These are phyloP conservation scores for Picea sitchensis DNA, from an alignment of 75 land plant genomes.

Conservation along the genomic window DNA sequence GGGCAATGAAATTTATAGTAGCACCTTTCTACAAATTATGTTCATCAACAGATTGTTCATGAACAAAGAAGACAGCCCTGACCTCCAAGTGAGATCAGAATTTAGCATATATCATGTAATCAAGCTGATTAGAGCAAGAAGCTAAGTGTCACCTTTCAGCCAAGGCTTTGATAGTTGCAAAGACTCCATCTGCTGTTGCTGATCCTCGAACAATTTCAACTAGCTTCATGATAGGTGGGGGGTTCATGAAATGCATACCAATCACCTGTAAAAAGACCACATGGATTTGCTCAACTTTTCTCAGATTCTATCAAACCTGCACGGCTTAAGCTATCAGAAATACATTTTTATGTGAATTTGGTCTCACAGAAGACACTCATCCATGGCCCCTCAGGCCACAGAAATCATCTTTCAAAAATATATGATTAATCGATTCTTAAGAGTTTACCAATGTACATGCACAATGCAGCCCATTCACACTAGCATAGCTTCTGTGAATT, in stretches of 20 bases:
- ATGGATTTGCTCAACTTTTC: too few relatives aligned
- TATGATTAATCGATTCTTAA: background rate
- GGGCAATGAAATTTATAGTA: too few relatives aligned
- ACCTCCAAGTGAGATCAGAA: background rate
- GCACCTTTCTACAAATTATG: background rate
- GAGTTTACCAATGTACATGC: background rate
- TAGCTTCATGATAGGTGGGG: constrained; percentile 93
- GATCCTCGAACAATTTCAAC: constrained; percentile 89
- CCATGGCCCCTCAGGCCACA: background rate
- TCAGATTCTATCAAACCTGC: background rate
- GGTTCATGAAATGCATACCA: constrained; percentile 99
- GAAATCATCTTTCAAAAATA: background rate
- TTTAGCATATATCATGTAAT: background rate
- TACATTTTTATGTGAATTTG: background rate
- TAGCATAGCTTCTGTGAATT: background rate
- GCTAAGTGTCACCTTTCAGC: constrained; percentile 64
- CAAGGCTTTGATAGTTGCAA: constrained; percentile 51
- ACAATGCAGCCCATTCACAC: background rate
- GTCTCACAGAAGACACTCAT: background rate
- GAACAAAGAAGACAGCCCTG: background rate
- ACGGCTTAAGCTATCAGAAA: background rate
- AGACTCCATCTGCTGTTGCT: constrained; percentile 73
- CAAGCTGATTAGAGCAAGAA: background rate
- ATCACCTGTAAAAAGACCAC: constrained; percentile 54
- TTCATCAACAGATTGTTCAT: background rate